These are phyloP conservation scores for Penicillium nordicum DNA, from an alignment of 2,329 filamentous ascomycete species.

Conservation along the genomic window DNA sequence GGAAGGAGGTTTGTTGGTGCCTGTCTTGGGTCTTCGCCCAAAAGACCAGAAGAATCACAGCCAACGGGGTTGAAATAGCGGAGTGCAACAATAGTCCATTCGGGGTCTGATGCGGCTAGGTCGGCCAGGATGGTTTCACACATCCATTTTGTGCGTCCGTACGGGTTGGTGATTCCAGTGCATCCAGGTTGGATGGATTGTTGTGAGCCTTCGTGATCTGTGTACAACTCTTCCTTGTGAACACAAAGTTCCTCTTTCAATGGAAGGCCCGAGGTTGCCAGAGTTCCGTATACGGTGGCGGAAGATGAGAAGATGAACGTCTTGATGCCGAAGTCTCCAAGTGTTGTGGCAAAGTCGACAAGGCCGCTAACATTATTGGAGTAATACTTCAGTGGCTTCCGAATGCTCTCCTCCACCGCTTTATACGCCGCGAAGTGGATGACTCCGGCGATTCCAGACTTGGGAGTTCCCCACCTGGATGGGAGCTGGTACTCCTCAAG, in stretches of 20 bases:
- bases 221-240: constrained; percentile 48
- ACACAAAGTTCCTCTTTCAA: constrained; percentile 57
- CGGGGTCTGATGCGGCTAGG: constrained; percentile 57
- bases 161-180: constrained; percentile 61
- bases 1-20: constrained; percentile 63
- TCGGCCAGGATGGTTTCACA: constrained; percentile 65
- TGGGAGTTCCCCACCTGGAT: constrained; percentile 34
- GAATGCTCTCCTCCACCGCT: constrained; percentile 62
- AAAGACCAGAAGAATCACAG: constrained; percentile 60
- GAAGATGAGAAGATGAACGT: constrained; percentile 67
- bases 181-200: constrained; percentile 48
- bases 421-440: constrained; percentile 69
- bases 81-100: constrained; percentile 61
- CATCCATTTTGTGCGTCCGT: constrained; percentile 66
- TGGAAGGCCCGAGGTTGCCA: constrained; percentile 50
- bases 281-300: constrained; percentile 62
- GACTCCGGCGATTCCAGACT: constrained; percentile 58
- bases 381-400: constrained; percentile 61
- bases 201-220: constrained; percentile 44
- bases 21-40: constrained; percentile 62
- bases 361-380: constrained; percentile 65
- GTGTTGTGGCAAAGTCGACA: constrained; percentile 55
- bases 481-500: constrained; percentile 42
- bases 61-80: constrained; percentile 68
- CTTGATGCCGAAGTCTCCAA: constrained; percentile 60